These are phyloP conservation scores for Penicillium bialowiezense DNA, from an alignment of 495 filamentous ascomycete genomes.

Conservation along the genomic window DNA sequence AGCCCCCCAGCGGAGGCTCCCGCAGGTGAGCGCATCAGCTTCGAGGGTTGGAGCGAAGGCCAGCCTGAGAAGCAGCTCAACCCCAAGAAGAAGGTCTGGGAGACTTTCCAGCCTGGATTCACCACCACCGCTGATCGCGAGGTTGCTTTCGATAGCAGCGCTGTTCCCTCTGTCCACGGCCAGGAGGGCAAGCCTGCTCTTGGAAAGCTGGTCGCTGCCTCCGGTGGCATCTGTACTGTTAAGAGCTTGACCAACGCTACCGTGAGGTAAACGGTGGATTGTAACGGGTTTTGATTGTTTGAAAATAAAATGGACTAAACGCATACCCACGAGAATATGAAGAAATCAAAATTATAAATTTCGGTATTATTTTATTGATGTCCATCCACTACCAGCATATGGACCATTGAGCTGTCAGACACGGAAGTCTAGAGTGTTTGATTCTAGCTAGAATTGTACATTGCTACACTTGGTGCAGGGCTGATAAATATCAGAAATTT, in stretches of 20 bases:
- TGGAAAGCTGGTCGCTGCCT: constrained; percentile 67
- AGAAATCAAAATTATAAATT: constrained; percentile 15
- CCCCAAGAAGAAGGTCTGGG: constrained; percentile 99
- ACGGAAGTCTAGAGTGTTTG: too few species aligned
- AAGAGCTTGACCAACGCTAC: constrained; percentile 67
- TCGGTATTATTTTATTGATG: not conserved
- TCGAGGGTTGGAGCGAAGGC: constrained; percentile 84
- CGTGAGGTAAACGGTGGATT: constrained; percentile 50
- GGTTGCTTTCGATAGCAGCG: constrained; percentile 71
- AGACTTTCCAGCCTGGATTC: constrained; percentile 92
- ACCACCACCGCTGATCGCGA: constrained; percentile 75
- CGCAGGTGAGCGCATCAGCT: constrained; percentile 83
- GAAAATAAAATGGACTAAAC: constrained; percentile 20
- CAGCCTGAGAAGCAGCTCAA: constrained; percentile 91
- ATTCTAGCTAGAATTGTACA: constrained; percentile 7
- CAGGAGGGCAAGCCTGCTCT: constrained; percentile 61
- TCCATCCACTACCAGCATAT: too few species aligned
- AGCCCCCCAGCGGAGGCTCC: constrained; percentile 73
- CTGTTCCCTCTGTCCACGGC: constrained; percentile 57
- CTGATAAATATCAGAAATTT: not conserved
- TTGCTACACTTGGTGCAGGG: not conserved
- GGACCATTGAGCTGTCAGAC: too few species aligned
- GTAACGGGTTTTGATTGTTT: constrained; percentile 1
- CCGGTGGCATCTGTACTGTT: constrained; percentile 71
- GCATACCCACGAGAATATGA: constrained; percentile 34